Percentiles rank a stretch among this genome's conserved stretches.
Evolutionary conservation across 257 asterid species (phyloP).

Genomic region (Fraxinus anomala): DNA sequence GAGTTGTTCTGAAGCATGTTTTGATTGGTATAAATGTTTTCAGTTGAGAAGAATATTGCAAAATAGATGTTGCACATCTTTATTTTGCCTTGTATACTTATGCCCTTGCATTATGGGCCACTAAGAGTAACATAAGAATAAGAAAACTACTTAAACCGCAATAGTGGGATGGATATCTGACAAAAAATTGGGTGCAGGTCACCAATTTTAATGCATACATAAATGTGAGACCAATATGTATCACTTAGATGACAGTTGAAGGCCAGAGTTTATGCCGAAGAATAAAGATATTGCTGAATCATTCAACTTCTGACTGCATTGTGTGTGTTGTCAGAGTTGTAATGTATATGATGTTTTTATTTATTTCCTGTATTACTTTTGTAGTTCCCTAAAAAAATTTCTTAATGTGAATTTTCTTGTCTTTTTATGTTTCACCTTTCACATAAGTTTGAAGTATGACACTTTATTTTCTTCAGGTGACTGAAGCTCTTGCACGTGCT

Average conservation of each 20-base stretch:
- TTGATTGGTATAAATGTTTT: too few relatives aligned
- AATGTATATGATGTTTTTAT: background rate
- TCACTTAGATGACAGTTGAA: constrained; percentile 2
- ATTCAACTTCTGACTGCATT: background rate
- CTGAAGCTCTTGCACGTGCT: constrained; percentile 58
- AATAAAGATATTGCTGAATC: constrained; percentile 5
- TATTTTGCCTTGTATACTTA: too few relatives aligned
- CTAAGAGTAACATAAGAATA: background rate
- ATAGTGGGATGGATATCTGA: background rate
- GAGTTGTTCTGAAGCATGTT: background rate
- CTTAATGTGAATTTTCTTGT: background rate
- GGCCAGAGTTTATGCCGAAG: constrained; percentile 9
- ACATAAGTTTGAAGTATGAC: background rate
- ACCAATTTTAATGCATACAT: background rate
- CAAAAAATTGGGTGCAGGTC: background rate
- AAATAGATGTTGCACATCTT: too few relatives aligned
- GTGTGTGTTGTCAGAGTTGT: background rate
- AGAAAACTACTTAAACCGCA: background rate
- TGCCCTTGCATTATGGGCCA: background rate
- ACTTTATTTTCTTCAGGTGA: constrained; percentile 36
- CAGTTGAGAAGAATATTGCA: too few relatives aligned
- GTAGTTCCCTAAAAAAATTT: background rate
- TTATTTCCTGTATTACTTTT: background rate
- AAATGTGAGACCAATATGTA: background rate
- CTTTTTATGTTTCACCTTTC: background rate